Evolutionary conservation across 805 yeast species (phyloP).

Genomic region (Barnettozyma californica): DNA sequence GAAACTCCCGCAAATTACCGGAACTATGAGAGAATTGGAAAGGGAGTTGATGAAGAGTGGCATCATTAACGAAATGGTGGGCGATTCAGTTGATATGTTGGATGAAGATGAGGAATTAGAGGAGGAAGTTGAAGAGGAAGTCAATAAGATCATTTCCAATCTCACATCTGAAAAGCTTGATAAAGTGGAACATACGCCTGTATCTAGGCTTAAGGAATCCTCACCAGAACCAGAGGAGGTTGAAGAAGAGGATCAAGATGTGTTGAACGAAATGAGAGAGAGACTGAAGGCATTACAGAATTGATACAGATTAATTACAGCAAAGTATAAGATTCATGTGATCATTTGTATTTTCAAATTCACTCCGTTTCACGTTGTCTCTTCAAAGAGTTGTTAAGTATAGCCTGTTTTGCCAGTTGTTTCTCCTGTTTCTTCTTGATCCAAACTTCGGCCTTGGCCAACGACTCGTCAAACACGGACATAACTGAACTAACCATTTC

Average conservation of each 20-base stretch:
- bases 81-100: constrained; percentile 72
- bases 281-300: constrained; percentile 79
- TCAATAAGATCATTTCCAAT: constrained; percentile 53
- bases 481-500: constrained; percentile 80
- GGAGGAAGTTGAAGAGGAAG: constrained; percentile 61
- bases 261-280: constrained; percentile 83
- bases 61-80: constrained; percentile 90
- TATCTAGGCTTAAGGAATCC: constrained; percentile 20
- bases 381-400: constrained; percentile 17
- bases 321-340: constrained; percentile 1
- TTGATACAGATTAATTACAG: constrained; percentile 18
- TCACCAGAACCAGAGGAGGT: constrained; percentile 53
- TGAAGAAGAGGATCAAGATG: constrained; percentile 62
- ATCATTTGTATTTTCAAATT: neutral
- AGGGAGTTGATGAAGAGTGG: constrained; percentile 84
- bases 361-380: constrained; percentile 9
- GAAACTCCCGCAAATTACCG: constrained; percentile 70
- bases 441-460: constrained; percentile 86
- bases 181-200: constrained; percentile 33
- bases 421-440: constrained; percentile 41
- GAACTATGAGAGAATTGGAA: constrained; percentile 80
- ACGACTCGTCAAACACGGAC: constrained; percentile 76
- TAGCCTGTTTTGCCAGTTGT: constrained; percentile 27
- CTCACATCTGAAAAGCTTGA: constrained; percentile 38
- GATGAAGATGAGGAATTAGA: constrained; percentile 62